Percentiles rank a stretch among this genome's conserved stretches.
phyloP scores from a whole-genome alignment of 176 grass and related monocot species.

The Luzula sylvatica region DNA sequence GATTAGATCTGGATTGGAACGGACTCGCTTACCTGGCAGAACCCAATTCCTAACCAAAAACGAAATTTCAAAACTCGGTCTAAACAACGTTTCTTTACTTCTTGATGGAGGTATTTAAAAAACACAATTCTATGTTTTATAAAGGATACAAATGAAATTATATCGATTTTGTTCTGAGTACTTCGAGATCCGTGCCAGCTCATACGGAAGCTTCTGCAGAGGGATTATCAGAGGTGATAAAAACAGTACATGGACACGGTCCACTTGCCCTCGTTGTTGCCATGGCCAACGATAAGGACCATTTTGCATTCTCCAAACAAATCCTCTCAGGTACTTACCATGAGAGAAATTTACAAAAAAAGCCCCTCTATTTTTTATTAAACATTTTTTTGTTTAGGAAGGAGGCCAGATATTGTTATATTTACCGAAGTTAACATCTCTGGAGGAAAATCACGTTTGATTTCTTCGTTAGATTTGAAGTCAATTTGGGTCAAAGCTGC shows the following conservation, averaged over 20 bases:
- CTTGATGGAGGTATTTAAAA: slow-evolving; percentile 60
- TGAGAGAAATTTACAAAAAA: too few species aligned
- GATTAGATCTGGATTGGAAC: slow-evolving; percentile 53
- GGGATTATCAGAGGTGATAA: slow-evolving; percentile 53
- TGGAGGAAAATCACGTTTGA: slow-evolving; percentile 41
- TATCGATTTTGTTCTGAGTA: not conserved
- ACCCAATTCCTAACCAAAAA: slow-evolving; percentile 55
- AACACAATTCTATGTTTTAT: not conserved
- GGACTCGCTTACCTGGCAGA: slow-evolving; percentile 50
- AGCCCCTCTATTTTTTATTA: not conserved
- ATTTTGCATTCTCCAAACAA: slow-evolving; percentile 54
- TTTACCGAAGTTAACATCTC: slow-evolving; percentile 63
- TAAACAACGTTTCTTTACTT: slow-evolving; percentile 33
- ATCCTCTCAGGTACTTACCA: slow-evolving; percentile 52
- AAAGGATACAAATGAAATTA: too few species aligned
- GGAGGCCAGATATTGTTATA: slow-evolving; percentile 41
- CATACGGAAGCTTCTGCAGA: slow-evolving; percentile 80
- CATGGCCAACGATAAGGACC: slow-evolving; percentile 85
- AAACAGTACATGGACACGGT: slow-evolving; percentile 26
- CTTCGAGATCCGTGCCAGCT: slow-evolving; percentile 36
- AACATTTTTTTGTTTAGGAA: slow-evolving; percentile 23
- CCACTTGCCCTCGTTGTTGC: slow-evolving; percentile 57
- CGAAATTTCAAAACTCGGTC: slow-evolving; percentile 44
- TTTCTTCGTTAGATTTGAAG: slow-evolving; percentile 36
- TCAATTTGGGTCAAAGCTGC: slow-evolving; percentile 39